These are phyloP conservation scores for Zasmidium cellare DNA, from an alignment of 2,329 filamentous ascomycete genomes.

Conservation along the genomic window DNA sequence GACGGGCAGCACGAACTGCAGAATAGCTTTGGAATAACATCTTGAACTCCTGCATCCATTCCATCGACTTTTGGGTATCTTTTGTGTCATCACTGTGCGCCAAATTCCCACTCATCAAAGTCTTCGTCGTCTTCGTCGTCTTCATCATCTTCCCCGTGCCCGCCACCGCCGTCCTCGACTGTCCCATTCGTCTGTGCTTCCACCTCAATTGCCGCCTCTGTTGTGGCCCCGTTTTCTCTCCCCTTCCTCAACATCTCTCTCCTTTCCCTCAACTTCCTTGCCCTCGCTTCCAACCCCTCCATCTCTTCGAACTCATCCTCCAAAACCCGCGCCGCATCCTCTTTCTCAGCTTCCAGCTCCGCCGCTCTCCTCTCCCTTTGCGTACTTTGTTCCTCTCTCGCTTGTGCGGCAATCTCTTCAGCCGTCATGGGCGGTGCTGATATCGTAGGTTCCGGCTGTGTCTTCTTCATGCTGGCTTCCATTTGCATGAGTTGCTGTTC, in stretches of 20 bases:
- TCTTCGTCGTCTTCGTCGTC: slow-evolving; percentile 20
- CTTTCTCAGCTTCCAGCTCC: slow-evolving; percentile 50
- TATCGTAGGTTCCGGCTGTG: slow-evolving; percentile 40
- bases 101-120: slow-evolving; percentile 17
- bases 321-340: slow-evolving; percentile 46
- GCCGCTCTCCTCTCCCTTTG: slow-evolving; percentile 44
- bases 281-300: slow-evolving; percentile 48
- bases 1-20: too few relatives aligned
- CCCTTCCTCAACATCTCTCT: slow-evolving; percentile 42
- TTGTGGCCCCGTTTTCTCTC: not conserved
- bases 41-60: too few relatives aligned
- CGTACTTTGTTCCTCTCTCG: slow-evolving; percentile 44
- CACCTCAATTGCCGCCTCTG: not conserved
- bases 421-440: slow-evolving; percentile 48
- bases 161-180: not conserved
- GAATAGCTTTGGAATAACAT: too few relatives aligned
- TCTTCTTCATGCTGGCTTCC: slow-evolving; percentile 20
- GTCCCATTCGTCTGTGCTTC: not conserved
- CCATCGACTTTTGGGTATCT: not conserved
- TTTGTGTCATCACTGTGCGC: slow-evolving; percentile 2
- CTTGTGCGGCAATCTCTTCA: slow-evolving; percentile 48
- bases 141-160: slow-evolving; percentile 8
- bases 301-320: slow-evolving; percentile 54
- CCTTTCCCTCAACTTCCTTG: slow-evolving; percentile 46
- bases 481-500: slow-evolving; percentile 71